Conservation (phyloP, 495 filamentous ascomycete species). For the Xylaria cubensis region DNA sequence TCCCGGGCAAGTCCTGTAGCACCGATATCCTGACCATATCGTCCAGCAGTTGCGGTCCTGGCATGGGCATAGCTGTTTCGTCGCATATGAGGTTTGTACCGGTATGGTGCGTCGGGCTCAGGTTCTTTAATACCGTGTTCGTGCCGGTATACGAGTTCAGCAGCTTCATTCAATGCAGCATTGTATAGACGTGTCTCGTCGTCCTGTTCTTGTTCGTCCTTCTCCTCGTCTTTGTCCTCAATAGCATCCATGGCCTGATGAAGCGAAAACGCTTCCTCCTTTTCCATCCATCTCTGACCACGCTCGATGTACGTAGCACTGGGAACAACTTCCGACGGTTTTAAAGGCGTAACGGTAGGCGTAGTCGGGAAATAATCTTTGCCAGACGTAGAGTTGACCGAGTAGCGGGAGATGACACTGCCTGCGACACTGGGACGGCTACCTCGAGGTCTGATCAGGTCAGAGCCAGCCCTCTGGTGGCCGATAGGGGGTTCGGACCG, state of each 20-base stretch:
- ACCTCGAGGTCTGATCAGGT: slow-evolving; percentile 34
- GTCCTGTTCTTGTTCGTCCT: slow-evolving; percentile 39
- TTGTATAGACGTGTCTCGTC: slow-evolving; percentile 73
- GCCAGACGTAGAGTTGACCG: slow-evolving; percentile 42
- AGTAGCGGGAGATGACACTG: slow-evolving; percentile 52
- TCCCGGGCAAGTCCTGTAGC: slow-evolving; percentile 56
- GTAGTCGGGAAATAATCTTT: slow-evolving; percentile 54
- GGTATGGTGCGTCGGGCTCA: slow-evolving; percentile 66
- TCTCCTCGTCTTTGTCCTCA: slow-evolving; percentile 42
- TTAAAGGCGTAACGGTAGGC: slow-evolving; percentile 44
- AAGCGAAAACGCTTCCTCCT: slow-evolving; percentile 79
- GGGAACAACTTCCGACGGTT: slow-evolving; percentile 59
- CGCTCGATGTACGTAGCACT: slow-evolving; percentile 77
- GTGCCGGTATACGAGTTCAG: slow-evolving; percentile 86
- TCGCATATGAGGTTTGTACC: slow-evolving; percentile 65
- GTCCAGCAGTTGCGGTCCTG: slow-evolving; percentile 64
- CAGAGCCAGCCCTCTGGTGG: slow-evolving; percentile 46
- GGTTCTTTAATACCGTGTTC: slow-evolving; percentile 66
- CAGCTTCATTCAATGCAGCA: slow-evolving; percentile 84
- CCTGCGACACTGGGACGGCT: slow-evolving; percentile 44
- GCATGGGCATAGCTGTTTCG: slow-evolving; percentile 68
- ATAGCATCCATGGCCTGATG: slow-evolving; percentile 75
- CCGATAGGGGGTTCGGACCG: slow-evolving; percentile 50
- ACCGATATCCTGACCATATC: slow-evolving; percentile 55
- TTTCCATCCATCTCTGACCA: slow-evolving; percentile 83